These are phyloP conservation scores for Phoma herbarum DNA, from an alignment of 2,329 filamentous ascomycete genomes.

Conservation along the genomic window DNA sequence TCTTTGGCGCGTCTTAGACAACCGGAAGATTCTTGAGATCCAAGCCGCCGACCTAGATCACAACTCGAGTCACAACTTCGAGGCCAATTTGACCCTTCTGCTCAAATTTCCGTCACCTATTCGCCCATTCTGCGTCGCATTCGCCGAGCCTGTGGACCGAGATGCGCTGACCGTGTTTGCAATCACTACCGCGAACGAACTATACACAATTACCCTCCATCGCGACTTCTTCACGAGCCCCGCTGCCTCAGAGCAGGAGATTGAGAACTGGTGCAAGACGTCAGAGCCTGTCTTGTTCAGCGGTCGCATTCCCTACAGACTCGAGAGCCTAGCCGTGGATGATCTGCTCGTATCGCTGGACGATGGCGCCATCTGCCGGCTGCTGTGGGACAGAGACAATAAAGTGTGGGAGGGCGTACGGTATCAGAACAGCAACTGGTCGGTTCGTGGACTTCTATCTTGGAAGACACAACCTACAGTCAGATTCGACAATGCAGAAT, in stretches of 20 bases:
- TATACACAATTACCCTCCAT: conserved; percentile 85
- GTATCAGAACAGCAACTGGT: conserved; percentile 79
- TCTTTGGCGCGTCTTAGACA: conserved; percentile 87
- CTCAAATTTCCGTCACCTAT: conserved; percentile 80
- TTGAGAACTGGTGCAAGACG: conserved; percentile 79
- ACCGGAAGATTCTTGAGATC: conserved; percentile 81
- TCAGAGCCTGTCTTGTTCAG: conserved; percentile 76
- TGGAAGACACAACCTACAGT: conserved; percentile 72
- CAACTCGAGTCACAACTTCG: conserved; percentile 67
- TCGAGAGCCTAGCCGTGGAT: conserved; percentile 76
- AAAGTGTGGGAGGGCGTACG: conserved; percentile 73
- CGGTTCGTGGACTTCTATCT: conserved; percentile 66
- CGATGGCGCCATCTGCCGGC: conserved; percentile 76
- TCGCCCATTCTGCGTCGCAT: conserved; percentile 78
- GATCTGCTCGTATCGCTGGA: conserved; percentile 82
- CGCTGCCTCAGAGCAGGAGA: conserved; percentile 73
- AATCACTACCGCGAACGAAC: conserved; percentile 77
- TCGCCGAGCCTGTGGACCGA: conserved; percentile 80
- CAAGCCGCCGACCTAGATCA: conserved; percentile 81
- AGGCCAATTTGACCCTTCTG: conserved; percentile 78
- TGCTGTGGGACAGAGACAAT: conserved; percentile 55
- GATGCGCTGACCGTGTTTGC: conserved; percentile 82
- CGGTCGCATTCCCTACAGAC: conserved; percentile 80
- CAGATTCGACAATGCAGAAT: conserved; percentile 72
- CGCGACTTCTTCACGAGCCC: conserved; percentile 81